Evolutionary conservation across 208 protist genomes (phyloP), one percentile per base, ranked within the genome.

Genomic region (Leishmania martiniquensis): DNA sequence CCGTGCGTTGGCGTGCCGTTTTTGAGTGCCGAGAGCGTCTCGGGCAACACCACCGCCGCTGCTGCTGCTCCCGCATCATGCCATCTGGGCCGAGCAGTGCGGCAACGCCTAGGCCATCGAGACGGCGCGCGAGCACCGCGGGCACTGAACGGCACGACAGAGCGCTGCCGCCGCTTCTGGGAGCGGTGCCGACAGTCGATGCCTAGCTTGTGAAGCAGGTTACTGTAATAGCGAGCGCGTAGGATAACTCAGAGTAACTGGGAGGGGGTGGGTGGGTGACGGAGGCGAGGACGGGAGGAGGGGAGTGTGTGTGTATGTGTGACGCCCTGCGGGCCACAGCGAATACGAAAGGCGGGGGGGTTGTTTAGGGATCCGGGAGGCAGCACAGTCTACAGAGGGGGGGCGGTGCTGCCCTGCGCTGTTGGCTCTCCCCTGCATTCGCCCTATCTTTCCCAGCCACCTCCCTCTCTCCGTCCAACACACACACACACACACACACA

Each of bases 121-220:
- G 34, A 42, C 52, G 34, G 70, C 7, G 52, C 70, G 34, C 52
- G 52, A 37, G 13, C 52, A 49, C 52, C 70, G 62, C 76, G 78
- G 55, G 37, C 57, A 69, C 60, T 86, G 25, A 83, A 63, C 44
- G 78, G 73, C 37, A 77, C 72, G 49, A 86, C 83, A 52, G 83
- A 80, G 78, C 84, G 84, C 39, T 85, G 84, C 52, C 84, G 78
- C 4, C 84, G 71, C 42, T 88, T 88, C 52, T 80, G 80, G 81
- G 81, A 85, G 49, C 79, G 84, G 13, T 88, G 84, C 55, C 75
- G 77, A 25, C 34, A 55, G 9, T 62, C 72, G 2, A 15, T 25
- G 45, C 34, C 52, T 17, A 54, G 54, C 34, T 51, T 3, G 49
- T 62, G 63, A 78, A 10, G 70, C 4, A 10, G 47, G 17, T 22